phyloP scores from a whole-genome alignment of 192 early-diverging fungal species.

The Irineochytrium annulatum region DNA sequence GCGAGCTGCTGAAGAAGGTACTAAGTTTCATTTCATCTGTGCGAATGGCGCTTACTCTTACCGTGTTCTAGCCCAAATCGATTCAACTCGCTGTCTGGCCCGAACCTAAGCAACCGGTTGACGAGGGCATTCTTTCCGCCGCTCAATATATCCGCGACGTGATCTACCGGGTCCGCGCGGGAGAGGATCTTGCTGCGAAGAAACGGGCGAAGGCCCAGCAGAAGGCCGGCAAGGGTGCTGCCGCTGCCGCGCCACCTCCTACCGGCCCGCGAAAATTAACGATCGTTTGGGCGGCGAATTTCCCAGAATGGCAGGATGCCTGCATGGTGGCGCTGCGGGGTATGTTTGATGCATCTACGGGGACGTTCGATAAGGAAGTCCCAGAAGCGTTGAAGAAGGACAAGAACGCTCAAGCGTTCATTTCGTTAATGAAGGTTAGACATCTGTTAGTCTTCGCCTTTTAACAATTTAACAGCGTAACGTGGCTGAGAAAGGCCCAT shows the following conservation, averaged over 20 bases:
- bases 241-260: slow-evolving; percentile 31
- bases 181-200: slow-evolving; percentile 63
- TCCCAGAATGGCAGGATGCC: slow-evolving; percentile 93
- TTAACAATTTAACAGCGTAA: not conserved
- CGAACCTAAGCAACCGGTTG: slow-evolving; percentile 45
- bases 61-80: slow-evolving; percentile 33
- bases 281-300: slow-evolving; percentile 73
- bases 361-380: slow-evolving; percentile 64
- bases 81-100: slow-evolving; percentile 73
- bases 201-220: slow-evolving; percentile 79
- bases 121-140: slow-evolving; percentile 69
- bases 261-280: slow-evolving; percentile 69
- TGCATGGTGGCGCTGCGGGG: slow-evolving; percentile 36
- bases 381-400: slow-evolving; percentile 79
- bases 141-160: slow-evolving; percentile 76
- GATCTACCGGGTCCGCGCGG: slow-evolving; percentile 71
- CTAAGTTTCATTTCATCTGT: not conserved
- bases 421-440: slow-evolving; percentile 73
- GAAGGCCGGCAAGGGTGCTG: slow-evolving; percentile 34
- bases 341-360: slow-evolving; percentile 41
- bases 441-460: not conserved
- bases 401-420: slow-evolving; percentile 96
- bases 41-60: not conserved
- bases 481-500: slow-evolving; percentile 60
- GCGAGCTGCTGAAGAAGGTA: slow-evolving; percentile 68